Evolutionary conservation across 768 basidiomycete genomes (phyloP).

Genomic region (Suillus americanus): DNA sequence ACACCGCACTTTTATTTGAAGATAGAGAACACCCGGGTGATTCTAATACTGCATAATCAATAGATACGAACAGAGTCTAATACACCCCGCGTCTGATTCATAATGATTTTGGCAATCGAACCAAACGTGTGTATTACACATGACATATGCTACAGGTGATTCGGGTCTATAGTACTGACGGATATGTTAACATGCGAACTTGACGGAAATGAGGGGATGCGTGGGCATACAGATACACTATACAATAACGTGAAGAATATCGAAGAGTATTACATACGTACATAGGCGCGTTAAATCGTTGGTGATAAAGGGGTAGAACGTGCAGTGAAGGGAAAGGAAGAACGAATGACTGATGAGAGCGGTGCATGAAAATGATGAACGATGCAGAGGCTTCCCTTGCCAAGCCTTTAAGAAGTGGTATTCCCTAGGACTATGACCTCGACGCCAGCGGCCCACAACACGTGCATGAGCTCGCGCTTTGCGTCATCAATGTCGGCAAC

Average conservation of each 20-base stretch:
- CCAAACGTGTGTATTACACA: neutral
- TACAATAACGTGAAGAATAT: neutral
- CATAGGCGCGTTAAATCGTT: neutral
- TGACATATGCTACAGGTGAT: neutral
- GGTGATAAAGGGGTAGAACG: neutral
- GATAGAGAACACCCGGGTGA: neutral
- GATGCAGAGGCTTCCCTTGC: neutral
- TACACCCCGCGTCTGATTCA: neutral
- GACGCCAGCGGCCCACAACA: neutral
- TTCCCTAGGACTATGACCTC: neutral
- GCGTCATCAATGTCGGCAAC: neutral
- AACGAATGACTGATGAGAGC: neutral
- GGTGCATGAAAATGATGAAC: neutral
- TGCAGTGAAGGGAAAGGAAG: neutral
- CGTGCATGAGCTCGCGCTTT: neutral
- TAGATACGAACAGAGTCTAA: neutral
- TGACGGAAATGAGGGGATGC: neutral
- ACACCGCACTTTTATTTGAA: neutral
- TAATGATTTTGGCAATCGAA: neutral
- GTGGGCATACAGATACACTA: neutral
- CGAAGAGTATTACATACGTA: neutral
- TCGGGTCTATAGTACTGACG: neutral
- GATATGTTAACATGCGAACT: neutral
- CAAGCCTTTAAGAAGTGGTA: neutral
- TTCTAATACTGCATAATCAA: neutral